Percentiles rank a stretch among this genome's conserved stretches.
Conservation (phyloP, 169 alveolate species). For the Plasmodium reichenowi region DNA sequence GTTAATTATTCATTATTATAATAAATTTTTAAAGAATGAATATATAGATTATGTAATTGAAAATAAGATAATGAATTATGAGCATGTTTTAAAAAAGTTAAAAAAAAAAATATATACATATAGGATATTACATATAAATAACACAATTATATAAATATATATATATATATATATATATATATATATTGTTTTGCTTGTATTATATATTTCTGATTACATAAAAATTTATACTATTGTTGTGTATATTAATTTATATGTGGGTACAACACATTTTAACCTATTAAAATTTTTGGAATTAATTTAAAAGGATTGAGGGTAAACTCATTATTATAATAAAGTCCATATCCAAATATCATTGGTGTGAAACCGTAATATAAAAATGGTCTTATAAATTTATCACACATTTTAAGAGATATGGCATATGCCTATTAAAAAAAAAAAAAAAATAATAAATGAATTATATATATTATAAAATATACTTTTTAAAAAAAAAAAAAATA, state of each 20-base stretch:
- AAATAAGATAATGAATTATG: too few relatives aligned
- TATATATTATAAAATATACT: not conserved
- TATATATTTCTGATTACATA: too few relatives aligned
- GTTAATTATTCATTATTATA: too few relatives aligned
- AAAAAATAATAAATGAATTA: not conserved
- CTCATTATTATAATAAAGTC: conserved; percentile 60
- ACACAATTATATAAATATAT: not conserved
- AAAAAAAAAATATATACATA: too few relatives aligned
- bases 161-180: conserved; percentile 1
- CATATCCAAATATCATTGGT: conserved; percentile 74
- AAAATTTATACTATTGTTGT: too few relatives aligned
- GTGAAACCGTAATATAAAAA: conserved; percentile 63
- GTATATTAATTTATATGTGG: too few relatives aligned
- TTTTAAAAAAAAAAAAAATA: not conserved
- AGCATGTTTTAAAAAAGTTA: too few relatives aligned
- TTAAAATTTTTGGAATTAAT: conserved; percentile 63
- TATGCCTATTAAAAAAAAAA: conserved; percentile 33
- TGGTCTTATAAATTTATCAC: conserved; percentile 66
- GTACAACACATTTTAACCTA: conserved; percentile 23
- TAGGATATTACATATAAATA: too few relatives aligned
- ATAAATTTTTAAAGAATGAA: too few relatives aligned
- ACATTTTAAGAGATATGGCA: conserved; percentile 14
- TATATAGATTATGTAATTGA: too few relatives aligned
- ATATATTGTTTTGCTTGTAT: too few relatives aligned
- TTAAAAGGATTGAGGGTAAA: conserved; percentile 64